Conservation (phyloP, 768 basidiomycete genomes). For the Rubroboletus pulcherrimus region DNA sequence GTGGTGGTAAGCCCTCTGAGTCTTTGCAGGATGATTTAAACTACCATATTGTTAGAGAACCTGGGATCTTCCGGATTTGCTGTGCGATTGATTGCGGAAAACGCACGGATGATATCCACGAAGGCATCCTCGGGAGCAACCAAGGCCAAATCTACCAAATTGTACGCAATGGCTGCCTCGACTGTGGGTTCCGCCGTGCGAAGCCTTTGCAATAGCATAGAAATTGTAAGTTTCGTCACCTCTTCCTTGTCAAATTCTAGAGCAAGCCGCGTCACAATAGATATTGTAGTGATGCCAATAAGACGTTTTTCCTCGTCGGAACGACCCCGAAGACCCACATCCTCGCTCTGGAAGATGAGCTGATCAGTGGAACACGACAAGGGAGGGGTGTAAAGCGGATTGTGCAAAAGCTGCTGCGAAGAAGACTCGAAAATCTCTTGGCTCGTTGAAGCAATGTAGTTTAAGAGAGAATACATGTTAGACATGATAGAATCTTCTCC, state of each 20-base stretch:
- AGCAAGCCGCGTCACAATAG: constrained; percentile 83
- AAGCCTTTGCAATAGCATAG: constrained; percentile 88
- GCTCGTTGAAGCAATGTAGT: constrained; percentile 83
- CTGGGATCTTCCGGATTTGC: constrained; percentile 87
- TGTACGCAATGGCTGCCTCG: constrained; percentile 89
- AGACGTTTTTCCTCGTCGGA: constrained; percentile 83
- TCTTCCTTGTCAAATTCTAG: constrained; percentile 86
- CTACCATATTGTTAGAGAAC: constrained; percentile 86
- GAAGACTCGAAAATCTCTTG: constrained; percentile 64
- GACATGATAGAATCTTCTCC: constrained; percentile 90
- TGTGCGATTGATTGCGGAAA: constrained; percentile 79
- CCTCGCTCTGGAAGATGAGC: constrained; percentile 52
- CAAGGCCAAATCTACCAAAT: constrained; percentile 85
- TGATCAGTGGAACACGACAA: constrained; percentile 40
- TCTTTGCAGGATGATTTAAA: not conserved
- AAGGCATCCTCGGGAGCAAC: constrained; percentile 74
- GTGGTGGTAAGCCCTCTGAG: not conserved
- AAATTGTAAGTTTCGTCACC: constrained; percentile 83
- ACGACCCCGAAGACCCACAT: constrained; percentile 59
- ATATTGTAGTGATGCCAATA: constrained; percentile 87
- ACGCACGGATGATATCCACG: constrained; percentile 76
- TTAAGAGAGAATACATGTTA: constrained; percentile 94
- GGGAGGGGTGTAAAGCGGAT: constrained; percentile 37
- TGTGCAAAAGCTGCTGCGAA: constrained; percentile 40
- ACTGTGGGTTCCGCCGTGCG: constrained; percentile 82